Percentiles rank a stretch among this genome's conserved stretches.
These are phyloP conservation scores for Cercophora sp. DNA, from an alignment of 495 filamentous ascomycete species.

Conservation along the genomic window DNA sequence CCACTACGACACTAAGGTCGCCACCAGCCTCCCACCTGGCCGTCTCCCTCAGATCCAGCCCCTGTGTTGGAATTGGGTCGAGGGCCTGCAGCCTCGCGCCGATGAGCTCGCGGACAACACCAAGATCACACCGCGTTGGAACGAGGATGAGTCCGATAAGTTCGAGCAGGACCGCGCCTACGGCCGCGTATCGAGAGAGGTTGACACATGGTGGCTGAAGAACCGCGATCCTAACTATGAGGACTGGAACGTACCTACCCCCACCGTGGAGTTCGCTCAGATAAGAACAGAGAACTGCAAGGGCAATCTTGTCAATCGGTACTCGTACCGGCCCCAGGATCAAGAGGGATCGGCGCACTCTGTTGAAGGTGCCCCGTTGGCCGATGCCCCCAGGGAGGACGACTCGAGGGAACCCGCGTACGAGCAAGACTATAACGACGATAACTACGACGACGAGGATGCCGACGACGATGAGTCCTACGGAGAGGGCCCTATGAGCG, in stretches of 20 bases:
- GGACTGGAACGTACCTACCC: constrained; percentile 50
- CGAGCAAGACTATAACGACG: constrained; percentile 44
- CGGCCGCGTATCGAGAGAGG: constrained; percentile 52
- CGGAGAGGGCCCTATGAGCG: constrained; percentile 78
- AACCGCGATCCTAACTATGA: constrained; percentile 51
- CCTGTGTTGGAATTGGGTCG: constrained; percentile 41
- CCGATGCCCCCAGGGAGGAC: constrained; percentile 49
- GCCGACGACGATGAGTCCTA: constrained; percentile 78
- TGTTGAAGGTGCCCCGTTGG: constrained; percentile 29
- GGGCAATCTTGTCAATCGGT: constrained; percentile 41
- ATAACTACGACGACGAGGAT: constrained; percentile 62
- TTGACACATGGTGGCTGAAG: constrained; percentile 55
- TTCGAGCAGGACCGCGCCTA: constrained; percentile 49
- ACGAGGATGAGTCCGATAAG: constrained; percentile 43
- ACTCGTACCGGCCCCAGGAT: constrained; percentile 55
- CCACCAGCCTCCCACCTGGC: constrained; percentile 28
- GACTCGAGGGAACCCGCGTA: constrained; percentile 39
- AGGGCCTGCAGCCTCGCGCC: constrained; percentile 26
- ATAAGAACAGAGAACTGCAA: constrained; percentile 47
- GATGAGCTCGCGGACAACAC: constrained; percentile 29
- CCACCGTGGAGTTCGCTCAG: constrained; percentile 47
- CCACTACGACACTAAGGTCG: constrained; percentile 32
- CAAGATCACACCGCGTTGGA: constrained; percentile 38
- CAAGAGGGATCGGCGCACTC: constrained; percentile 55
- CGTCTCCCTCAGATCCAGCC: constrained; percentile 32